Conservation (phyloP, 257 asterid genomes). For the Avicennia marina region DNA sequence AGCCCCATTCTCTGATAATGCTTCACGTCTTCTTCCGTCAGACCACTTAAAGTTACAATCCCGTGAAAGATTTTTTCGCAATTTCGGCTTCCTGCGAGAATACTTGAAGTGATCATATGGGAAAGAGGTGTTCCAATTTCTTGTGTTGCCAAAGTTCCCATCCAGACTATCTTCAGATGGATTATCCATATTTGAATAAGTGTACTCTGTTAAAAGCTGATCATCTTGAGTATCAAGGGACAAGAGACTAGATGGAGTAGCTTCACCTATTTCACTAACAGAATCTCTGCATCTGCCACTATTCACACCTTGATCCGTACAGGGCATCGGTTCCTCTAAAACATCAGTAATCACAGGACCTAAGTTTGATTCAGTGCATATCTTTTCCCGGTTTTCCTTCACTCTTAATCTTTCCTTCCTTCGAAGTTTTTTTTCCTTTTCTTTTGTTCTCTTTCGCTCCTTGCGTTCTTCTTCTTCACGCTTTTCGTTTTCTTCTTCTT, state of each 20-base stretch:
- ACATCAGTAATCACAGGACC: slow-evolving; percentile 34
- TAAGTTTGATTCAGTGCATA: slow-evolving; percentile 34
- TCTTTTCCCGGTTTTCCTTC: slow-evolving; percentile 71
- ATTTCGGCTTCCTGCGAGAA: slow-evolving; percentile 60
- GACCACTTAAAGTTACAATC: slow-evolving; percentile 69
- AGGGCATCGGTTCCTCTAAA: slow-evolving; percentile 30
- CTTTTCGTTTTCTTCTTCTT: slow-evolving; percentile 98
- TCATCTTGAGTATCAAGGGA: slow-evolving; percentile 52
- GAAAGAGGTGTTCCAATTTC: slow-evolving; percentile 42
- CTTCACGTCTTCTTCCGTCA: slow-evolving; percentile 44
- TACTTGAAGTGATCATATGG: slow-evolving; percentile 41
- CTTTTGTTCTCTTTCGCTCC: slow-evolving; percentile 78
- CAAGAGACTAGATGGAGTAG: slow-evolving; percentile 41
- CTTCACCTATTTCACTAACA: slow-evolving; percentile 48
- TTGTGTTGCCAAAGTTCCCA: slow-evolving; percentile 34
- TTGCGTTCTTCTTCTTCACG: slow-evolving; percentile 86
- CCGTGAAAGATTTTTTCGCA: slow-evolving; percentile 46
- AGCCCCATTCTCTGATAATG: slow-evolving; percentile 44
- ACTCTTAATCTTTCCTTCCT: slow-evolving; percentile 89
- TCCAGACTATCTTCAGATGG: slow-evolving; percentile 45
- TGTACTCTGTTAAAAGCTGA: slow-evolving; percentile 42
- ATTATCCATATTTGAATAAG: slow-evolving; percentile 39
- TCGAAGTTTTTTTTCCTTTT: slow-evolving; percentile 85
- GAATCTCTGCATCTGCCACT: slow-evolving; percentile 38
- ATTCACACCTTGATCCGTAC: slow-evolving; percentile 38